Evolutionary conservation across 257 asterid genomes (phyloP), one percentile per base, ranked within the genome.

Genomic region (Solanum clarkiae): DNA sequence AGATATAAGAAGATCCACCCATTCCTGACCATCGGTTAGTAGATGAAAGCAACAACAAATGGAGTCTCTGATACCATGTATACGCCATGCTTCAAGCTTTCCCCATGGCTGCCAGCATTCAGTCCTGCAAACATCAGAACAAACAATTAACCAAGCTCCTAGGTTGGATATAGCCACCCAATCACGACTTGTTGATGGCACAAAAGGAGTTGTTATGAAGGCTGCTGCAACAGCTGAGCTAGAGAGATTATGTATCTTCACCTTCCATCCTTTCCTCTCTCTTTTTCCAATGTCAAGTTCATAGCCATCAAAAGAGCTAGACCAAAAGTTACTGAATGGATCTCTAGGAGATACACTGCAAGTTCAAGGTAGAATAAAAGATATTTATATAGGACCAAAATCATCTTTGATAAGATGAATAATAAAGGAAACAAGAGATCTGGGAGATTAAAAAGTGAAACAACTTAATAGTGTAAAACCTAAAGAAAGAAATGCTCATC

Each of bases 31-130:
- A 12, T 93, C 94, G 0, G 95, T 88, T 84, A 92, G 84, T 24
- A 96, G 97, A 75, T 90, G 98, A 91, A 96, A 96, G 6, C 98
- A 94, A 91, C 92, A 91, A 90, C 95, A 92, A 24, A 94, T 85
- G 59, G 92, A 93, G 60, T 96, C 97, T 69, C 92, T 87, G 65
- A 90, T 71, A 20, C 95, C 98, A 65, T 94, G 91, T 83, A 94
- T 98, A 4, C 98, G 94, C 99, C 99, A 95, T 29, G 96, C 99
- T 88, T 95, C 98, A 13, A 94, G 98, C 89, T 93, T 94, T 85
- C 99, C 99, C 98, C 99, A 96, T 15, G 98, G 99, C 87, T 92
- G 97, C 99, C 96, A 94, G 91, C 97, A 92, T 80, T 92, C 96
- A 4, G 94, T 89, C 84, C 93, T 85, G 91, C 91, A 88, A 32